Evolutionary conservation across 108 stramenopile genomes (phyloP).

Genomic region (Poteriospumella lacustris): DNA sequence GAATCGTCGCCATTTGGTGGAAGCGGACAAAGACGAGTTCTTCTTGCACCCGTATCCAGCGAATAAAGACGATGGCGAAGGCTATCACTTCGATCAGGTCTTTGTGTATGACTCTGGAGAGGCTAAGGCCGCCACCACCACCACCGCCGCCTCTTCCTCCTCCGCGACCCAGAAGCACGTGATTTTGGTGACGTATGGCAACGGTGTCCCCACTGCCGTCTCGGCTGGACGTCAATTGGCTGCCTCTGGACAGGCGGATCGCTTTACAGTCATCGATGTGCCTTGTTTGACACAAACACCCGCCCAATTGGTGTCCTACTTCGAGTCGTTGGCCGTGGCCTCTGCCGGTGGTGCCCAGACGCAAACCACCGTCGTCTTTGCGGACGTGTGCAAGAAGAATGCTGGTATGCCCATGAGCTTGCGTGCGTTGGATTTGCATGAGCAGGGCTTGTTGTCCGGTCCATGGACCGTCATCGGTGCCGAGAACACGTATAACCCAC

Average conservation of each 20-base stretch:
- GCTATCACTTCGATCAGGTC: conserved; percentile 61
- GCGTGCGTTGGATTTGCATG: conserved; percentile 42
- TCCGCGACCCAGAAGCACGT: conserved; percentile 48
- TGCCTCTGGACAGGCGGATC: conserved; percentile 32
- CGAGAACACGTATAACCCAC: conserved; percentile 68
- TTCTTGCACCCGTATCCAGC: conserved; percentile 64
- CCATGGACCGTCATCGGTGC: conserved; percentile 66
- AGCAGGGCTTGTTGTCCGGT: conserved; percentile 39
- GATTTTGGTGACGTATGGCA: conserved; percentile 71
- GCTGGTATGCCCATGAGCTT: conserved; percentile 48
- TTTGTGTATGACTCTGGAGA: conserved; percentile 34
- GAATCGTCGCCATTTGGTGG: conserved; percentile 65
- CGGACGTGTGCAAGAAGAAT: conserved; percentile 75
- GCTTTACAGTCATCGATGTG: conserved; percentile 68
- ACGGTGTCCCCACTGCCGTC: conserved; percentile 69
- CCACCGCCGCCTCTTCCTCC: too few species aligned
- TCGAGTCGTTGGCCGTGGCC: conserved; percentile 48
- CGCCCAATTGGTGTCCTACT: conserved; percentile 47
- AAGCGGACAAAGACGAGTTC: conserved; percentile 52
- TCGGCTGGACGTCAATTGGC: conserved; percentile 32
- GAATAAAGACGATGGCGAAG: conserved; percentile 34
- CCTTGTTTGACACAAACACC: conserved; percentile 64
- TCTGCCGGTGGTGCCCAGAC: conserved; percentile 73
- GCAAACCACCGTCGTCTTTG: conserved; percentile 64
- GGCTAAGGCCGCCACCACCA: neutral